Conservation (phyloP, 1,284 basidiomycete species). For the Anthracocystis setariae region DNA sequence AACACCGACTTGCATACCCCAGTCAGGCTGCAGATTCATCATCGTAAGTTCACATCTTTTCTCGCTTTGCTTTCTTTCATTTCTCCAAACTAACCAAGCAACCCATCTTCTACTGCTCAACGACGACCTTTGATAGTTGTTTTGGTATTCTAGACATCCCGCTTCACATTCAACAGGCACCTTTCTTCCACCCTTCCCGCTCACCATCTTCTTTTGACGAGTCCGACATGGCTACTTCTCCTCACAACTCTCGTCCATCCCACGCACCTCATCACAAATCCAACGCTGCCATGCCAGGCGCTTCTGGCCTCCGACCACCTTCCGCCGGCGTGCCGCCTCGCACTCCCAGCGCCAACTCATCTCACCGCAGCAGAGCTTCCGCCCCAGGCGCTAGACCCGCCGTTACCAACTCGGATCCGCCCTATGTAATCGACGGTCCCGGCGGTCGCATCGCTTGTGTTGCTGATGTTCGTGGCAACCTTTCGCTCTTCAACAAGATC, state of each 20-base stretch:
- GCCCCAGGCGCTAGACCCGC: conserved; percentile 14
- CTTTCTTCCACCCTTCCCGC: neutral
- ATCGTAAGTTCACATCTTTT: conserved; percentile 10
- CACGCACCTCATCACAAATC: conserved; percentile 17
- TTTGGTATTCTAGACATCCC: conserved; percentile 13
- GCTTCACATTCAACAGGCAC: conserved; percentile 18
- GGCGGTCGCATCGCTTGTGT: conserved; percentile 89
- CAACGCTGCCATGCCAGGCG: conserved; percentile 22
- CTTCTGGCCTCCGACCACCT: conserved; percentile 32
- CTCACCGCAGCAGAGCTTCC: conserved; percentile 34
- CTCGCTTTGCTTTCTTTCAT: neutral
- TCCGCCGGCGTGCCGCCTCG: conserved; percentile 15
- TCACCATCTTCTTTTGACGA: neutral
- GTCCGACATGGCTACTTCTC: conserved; percentile 36
- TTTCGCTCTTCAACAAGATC: conserved; percentile 87
- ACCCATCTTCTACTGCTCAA: too few relatives aligned
- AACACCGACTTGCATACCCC: conserved; percentile 13
- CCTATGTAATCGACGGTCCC: conserved; percentile 62
- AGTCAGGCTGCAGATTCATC: conserved; percentile 9
- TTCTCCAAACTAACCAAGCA: too few relatives aligned
- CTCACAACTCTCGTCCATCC: conserved; percentile 21
- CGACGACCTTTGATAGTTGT: neutral
- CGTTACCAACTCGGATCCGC: conserved; percentile 31
- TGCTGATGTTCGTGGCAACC: conserved; percentile 82
- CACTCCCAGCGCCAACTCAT: conserved; percentile 33